These are phyloP conservation scores for Fusarium globosum DNA, from an alignment of 2,329 filamentous ascomycete species.

Conservation along the genomic window DNA sequence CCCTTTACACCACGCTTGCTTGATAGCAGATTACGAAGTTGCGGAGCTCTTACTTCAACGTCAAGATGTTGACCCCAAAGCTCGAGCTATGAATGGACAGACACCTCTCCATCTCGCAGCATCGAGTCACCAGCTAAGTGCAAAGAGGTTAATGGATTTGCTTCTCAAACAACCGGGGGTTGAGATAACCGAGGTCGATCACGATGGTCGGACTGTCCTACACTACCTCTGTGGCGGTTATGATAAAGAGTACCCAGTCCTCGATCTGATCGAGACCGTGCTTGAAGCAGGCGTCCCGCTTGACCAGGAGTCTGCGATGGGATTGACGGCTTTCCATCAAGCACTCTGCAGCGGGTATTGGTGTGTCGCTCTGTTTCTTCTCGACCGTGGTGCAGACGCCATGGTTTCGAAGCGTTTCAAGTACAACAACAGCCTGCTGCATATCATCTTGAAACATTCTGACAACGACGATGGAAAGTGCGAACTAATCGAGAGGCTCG, in stretches of 20 bases:
- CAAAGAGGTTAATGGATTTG: background rate
- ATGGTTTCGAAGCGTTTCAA: slow-evolving; percentile 3
- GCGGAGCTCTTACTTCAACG: slow-evolving; percentile 5
- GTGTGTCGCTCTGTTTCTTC: background rate
- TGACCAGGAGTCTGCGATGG: background rate
- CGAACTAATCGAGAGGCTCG: background rate
- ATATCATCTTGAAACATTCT: slow-evolving; percentile 4
- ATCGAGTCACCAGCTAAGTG: background rate
- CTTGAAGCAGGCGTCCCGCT: slow-evolving; percentile 2
- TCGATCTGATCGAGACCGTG: background rate
- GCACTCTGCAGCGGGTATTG: background rate
- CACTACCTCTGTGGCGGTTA: slow-evolving; percentile 1
- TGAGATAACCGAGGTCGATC: background rate
- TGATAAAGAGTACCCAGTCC: background rate
- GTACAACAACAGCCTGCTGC: slow-evolving; percentile 13
- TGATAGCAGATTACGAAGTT: background rate
- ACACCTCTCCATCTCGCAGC: slow-evolving; percentile 16
- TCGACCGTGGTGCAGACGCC: slow-evolving; percentile 11
- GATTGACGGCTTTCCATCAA: slow-evolving; percentile 4
- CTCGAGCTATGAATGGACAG: background rate
- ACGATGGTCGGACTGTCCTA: background rate
- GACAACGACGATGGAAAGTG: background rate
- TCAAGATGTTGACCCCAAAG: background rate
- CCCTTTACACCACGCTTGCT: slow-evolving; percentile 5
- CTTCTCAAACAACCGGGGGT: background rate